Percentiles rank a stretch among this genome's conserved stretches.
These are phyloP conservation scores for Forsythia viridissima DNA, from an alignment of 257 asterid species.

Conservation along the genomic window DNA sequence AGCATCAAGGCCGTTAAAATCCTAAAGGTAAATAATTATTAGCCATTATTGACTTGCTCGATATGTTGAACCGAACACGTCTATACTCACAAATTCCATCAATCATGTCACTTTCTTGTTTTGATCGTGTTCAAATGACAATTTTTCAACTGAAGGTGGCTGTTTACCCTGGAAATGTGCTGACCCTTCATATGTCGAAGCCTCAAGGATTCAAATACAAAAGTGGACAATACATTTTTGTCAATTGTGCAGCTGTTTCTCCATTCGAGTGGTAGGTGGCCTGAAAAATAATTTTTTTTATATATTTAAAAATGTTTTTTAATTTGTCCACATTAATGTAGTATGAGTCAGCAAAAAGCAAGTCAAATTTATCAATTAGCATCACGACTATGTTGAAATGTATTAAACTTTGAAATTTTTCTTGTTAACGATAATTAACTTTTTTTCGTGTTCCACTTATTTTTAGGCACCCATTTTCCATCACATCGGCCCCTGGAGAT, in stretches of 20 bases:
- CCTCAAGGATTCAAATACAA: slow-evolving; percentile 84
- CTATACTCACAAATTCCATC: background rate
- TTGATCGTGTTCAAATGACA: background rate
- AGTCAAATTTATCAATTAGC: background rate
- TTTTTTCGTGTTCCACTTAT: slow-evolving; percentile 19
- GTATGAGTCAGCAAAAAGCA: background rate
- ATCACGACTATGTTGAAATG: slow-evolving; percentile 16
- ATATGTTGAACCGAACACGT: background rate
- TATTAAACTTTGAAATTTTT: slow-evolving; percentile 13
- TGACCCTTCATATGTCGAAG: slow-evolving; percentile 84
- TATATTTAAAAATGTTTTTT: background rate
- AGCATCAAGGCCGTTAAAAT: slow-evolving; percentile 73
- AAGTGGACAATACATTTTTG: slow-evolving; percentile 88
- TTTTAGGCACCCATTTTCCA: slow-evolving; percentile 89
- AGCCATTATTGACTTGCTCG: background rate
- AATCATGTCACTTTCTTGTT: background rate
- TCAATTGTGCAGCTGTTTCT: slow-evolving; percentile 89
- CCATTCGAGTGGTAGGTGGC: slow-evolving; percentile 84
- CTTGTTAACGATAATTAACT: background rate
- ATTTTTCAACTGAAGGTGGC: slow-evolving; percentile 59
- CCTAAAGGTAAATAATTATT: slow-evolving; percentile 49
- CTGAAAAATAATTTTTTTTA: background rate
- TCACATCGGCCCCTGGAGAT: slow-evolving; percentile 84
- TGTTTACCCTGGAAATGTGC: slow-evolving; percentile 78
- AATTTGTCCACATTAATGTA: background rate